Evolutionary conservation across 257 asterid genomes (phyloP).

Genomic region (Rauvolfia tetraphylla): DNA sequence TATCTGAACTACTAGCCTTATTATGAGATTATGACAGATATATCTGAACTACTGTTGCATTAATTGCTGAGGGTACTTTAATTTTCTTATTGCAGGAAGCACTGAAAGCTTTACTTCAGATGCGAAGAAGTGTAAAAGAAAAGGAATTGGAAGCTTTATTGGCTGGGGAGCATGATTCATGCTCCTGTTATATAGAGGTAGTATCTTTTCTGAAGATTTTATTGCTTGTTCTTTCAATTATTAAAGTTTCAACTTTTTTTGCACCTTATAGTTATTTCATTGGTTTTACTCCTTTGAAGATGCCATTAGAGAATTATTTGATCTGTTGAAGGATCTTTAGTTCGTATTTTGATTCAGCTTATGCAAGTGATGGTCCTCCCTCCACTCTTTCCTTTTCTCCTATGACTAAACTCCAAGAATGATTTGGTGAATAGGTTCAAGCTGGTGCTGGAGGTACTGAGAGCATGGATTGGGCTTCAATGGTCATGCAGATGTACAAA

Average conservation of each 20-base stretch:
- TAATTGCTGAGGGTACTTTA: neutral
- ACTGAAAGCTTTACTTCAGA: slow-evolving; percentile 52
- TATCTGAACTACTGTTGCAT: neutral
- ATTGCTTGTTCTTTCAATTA: neutral
- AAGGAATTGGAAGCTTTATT: slow-evolving; percentile 91
- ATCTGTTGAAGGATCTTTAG: neutral
- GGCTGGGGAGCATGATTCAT: slow-evolving; percentile 79
- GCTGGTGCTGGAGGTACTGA: slow-evolving; percentile 99
- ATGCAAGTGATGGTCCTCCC: neutral
- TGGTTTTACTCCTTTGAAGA: neutral
- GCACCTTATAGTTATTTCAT: neutral
- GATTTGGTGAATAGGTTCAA: slow-evolving; percentile 55
- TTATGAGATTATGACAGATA: neutral
- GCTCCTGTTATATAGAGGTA: slow-evolving; percentile 93
- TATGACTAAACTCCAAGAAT: neutral
- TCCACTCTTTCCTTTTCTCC: neutral
- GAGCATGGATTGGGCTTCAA: slow-evolving; percentile 99
- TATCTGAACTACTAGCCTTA: neutral
- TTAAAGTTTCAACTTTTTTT: neutral
- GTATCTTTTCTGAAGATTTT: slow-evolving; percentile 7
- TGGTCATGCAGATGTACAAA: slow-evolving; percentile 94
- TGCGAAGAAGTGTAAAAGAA: slow-evolving; percentile 67
- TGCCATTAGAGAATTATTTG: neutral
- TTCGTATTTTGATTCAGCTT: neutral
- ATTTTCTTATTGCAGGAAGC: slow-evolving; percentile 59